Evolutionary conservation across 2,329 filamentous ascomycete genomes (phyloP).

Genomic region (Monilinia vaccinii-corymbosi): DNA sequence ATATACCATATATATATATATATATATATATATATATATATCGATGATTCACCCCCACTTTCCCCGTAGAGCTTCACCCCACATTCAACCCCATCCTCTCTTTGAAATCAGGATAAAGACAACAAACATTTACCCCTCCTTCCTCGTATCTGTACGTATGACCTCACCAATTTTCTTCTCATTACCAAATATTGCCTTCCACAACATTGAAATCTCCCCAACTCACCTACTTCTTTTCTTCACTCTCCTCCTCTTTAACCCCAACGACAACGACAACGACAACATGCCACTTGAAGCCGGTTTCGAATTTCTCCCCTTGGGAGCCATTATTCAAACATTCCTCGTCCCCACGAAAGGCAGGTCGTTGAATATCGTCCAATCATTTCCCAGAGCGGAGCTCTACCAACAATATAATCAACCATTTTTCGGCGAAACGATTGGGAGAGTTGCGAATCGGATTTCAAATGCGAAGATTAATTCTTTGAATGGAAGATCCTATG

Average conservation of each 20-base stretch:
- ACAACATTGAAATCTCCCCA: background rate
- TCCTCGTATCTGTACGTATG: background rate
- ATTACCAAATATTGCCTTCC: background rate
- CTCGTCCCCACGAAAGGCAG: conserved; percentile 46
- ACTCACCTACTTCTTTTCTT: too few species aligned
- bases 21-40: too few species aligned
- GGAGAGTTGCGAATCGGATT: conserved; percentile 75
- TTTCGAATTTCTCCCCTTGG: conserved; percentile 62
- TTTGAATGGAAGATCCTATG: conserved; percentile 64
- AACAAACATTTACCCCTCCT: conserved; percentile 6
- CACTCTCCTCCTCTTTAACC: background rate
- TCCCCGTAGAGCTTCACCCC: conserved; percentile 1
- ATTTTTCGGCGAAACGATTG: conserved; percentile 91
- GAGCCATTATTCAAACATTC: conserved; percentile 76
- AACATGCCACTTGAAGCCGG: conserved; percentile 6
- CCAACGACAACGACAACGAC: background rate
- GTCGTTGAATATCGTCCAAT: conserved; percentile 68
- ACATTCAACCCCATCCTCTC: background rate
- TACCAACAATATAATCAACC: conserved; percentile 69
- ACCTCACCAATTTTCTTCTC: background rate
- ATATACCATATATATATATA: too few species aligned
- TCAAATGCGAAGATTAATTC: conserved; percentile 58
- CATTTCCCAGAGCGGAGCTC: conserved; percentile 65
- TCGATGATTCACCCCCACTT: background rate
- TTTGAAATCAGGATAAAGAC: background rate